Base-by-base conservation (phyloP, 2,329 filamentous ascomycete genomes). In the Cercospora sp. region DNA sequence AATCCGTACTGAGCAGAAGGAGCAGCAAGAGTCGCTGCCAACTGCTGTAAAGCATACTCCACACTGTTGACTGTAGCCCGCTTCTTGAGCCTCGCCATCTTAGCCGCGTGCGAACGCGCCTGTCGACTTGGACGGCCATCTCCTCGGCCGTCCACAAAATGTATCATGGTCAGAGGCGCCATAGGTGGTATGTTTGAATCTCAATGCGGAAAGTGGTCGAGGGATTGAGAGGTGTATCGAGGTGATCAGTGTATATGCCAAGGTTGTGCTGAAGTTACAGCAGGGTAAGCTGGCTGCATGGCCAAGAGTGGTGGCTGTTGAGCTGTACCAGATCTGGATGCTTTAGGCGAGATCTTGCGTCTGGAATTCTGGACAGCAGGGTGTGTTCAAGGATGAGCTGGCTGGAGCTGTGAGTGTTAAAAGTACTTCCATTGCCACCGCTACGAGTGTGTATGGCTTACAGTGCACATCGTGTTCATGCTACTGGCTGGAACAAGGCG, bases 21-120 rank as follows among this genome's bases (percentile, higher is more conserved):
- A 53, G 18, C 48, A 13, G 20, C 23, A 5, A 53, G 48, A 23
- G 48, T 53, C 23, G 48, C 48, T 26, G 48, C 48, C 48, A 53
- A 26, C 12, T 53, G 48, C 48, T 53, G 48, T 6, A 53, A 10
- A 13, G 48, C 48, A 9, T 28, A 23, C 6, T 53, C 48, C 12
- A 53, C 48, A 13, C 48, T 53, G 23, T 12, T 16, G 12, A 28
- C 20, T 6, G 48, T n/a, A 23, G 48, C 12, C 20, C 48, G 18
- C 48, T 53, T 53, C 48, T 53, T 53, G 20, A 53, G 48, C 48
- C 48, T 53, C 48, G 48, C 48, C 48, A 53, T 53, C 48, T 53
- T 53, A 53, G 48, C 48, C 23, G 48, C 48, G 23, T 53, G 48
- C 10, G 48, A 53, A 53, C 48, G 48, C 4, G 48, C 48, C 20